These are phyloP conservation scores for Picochlorum sp. DNA, from an alignment of 139 green algal species.

Conservation along the genomic window DNA sequence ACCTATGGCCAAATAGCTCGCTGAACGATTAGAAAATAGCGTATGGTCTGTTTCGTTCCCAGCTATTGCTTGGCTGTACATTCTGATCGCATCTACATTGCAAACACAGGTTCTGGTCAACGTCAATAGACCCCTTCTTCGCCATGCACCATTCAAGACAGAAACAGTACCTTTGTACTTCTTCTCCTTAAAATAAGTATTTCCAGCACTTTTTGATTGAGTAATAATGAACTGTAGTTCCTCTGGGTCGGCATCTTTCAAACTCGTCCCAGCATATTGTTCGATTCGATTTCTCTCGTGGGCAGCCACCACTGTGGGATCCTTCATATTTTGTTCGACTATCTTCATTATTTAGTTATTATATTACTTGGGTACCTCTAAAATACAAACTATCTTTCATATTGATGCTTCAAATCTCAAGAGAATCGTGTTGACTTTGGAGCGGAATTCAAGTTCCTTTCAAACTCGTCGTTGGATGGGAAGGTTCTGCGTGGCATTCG, in stretches of 20 bases:
- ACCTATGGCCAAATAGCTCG: slow-evolving; percentile 27
- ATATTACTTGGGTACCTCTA: background rate
- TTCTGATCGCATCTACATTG: slow-evolving; percentile 29
- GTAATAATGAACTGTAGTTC: slow-evolving; percentile 21
- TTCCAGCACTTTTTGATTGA: slow-evolving; percentile 18
- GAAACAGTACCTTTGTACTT: slow-evolving; percentile 20
- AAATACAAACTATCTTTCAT: too few relatives aligned
- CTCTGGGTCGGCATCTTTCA: slow-evolving; percentile 10
- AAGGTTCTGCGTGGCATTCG: too few relatives aligned
- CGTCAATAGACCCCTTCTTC: background rate
- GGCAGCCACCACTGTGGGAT: background rate
- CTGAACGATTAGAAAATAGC: slow-evolving; percentile 39
- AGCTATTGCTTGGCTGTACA: slow-evolving; percentile 46
- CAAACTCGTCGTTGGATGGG: too few relatives aligned
- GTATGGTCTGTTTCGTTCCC: slow-evolving; percentile 17
- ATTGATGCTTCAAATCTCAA: too few relatives aligned
- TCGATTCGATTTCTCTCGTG: slow-evolving; percentile 10
- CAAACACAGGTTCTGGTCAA: background rate
- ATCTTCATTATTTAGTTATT: background rate
- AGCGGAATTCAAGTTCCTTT: too few relatives aligned
- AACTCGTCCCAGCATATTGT: background rate
- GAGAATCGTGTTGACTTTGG: too few relatives aligned
- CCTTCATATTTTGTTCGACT: background rate
- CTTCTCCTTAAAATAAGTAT: slow-evolving; percentile 29
- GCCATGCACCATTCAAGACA: background rate